Evolutionary conservation across 495 filamentous ascomycete genomes (phyloP).

Genomic region (Geopyxis carbonaria): DNA sequence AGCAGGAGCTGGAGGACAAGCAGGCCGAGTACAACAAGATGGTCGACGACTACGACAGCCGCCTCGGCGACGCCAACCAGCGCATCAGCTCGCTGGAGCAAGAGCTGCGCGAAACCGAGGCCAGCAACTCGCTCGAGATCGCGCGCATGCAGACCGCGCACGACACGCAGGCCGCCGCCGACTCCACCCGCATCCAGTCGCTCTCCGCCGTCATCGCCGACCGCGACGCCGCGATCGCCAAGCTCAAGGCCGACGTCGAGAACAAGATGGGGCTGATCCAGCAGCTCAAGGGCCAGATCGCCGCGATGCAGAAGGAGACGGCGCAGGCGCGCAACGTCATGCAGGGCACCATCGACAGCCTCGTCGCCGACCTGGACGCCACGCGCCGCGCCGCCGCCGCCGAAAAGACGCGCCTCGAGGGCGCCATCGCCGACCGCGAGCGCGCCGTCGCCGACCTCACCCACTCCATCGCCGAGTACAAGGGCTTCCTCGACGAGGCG

Average conservation of each 20-base stretch:
- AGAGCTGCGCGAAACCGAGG: conserved; percentile 10
- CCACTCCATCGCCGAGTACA: background rate
- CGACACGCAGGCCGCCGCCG: conserved; percentile 8
- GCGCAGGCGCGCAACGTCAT: conserved; percentile 2
- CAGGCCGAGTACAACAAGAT: conserved; percentile 7
- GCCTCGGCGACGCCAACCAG: conserved; percentile 6
- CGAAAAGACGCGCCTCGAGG: conserved; percentile 8
- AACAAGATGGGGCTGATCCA: conserved; percentile 9
- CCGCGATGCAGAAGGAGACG: conserved; percentile 4
- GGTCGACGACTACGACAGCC: conserved; percentile 10
- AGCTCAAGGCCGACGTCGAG: conserved; percentile 15
- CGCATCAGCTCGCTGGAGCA: conserved; percentile 7
- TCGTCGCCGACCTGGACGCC: conserved; percentile 8
- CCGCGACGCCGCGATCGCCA: conserved; percentile 7
- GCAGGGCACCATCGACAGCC: conserved; percentile 6
- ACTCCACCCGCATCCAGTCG: conserved; percentile 5
- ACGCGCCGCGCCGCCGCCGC: conserved; percentile 3
- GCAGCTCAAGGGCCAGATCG: conserved; percentile 9
- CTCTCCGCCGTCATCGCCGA: too few relatives aligned
- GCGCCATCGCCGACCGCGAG: background rate
- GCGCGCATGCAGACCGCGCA: conserved; percentile 2
- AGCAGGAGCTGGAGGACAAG: conserved; percentile 1
- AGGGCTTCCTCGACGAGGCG: conserved; percentile 8
- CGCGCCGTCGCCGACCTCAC: background rate
- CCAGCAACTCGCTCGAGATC: conserved; percentile 4